These are phyloP conservation scores for Schoenoplectus triqueter DNA, from an alignment of 202 grass and related monocot species.

Conservation along the genomic window DNA sequence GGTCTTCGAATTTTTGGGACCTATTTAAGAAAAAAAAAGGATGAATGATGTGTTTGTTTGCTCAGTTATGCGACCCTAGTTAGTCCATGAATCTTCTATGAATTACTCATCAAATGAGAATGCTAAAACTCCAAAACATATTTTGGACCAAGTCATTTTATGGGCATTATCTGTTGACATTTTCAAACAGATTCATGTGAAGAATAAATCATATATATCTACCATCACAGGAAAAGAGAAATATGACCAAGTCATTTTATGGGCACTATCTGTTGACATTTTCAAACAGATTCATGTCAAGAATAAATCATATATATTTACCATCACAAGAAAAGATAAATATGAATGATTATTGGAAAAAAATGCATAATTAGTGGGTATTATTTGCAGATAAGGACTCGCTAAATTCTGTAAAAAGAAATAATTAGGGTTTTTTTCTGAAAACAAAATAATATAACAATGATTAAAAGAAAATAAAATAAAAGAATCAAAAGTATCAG, in stretches of 20 bases:
- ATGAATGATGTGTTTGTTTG: background rate
- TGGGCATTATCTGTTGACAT: background rate
- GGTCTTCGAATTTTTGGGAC: conserved; percentile 97
- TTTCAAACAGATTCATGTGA: background rate
- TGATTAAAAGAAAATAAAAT: background rate
- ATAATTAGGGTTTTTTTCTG: background rate
- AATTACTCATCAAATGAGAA: conserved; percentile 5
- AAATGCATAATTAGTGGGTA: background rate
- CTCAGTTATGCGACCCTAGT: background rate
- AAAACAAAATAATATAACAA: background rate
- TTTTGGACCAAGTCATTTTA: background rate
- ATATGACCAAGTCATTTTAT: background rate
- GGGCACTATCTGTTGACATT: background rate
- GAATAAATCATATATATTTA: background rate
- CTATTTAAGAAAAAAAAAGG: conserved; percentile 36
- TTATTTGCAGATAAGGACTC: no score
- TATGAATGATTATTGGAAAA: background rate
- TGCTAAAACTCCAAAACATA: background rate
- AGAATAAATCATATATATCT: background rate
- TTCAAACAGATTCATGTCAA: background rate
- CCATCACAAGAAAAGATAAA: background rate
- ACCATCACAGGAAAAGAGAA: no score
- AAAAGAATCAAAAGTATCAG: background rate
- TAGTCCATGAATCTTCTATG: background rate
- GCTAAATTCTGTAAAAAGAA: background rate